Evolutionary conservation across 805 yeast genomes (phyloP).

Genomic region (Ogataea nonfermentans): DNA sequence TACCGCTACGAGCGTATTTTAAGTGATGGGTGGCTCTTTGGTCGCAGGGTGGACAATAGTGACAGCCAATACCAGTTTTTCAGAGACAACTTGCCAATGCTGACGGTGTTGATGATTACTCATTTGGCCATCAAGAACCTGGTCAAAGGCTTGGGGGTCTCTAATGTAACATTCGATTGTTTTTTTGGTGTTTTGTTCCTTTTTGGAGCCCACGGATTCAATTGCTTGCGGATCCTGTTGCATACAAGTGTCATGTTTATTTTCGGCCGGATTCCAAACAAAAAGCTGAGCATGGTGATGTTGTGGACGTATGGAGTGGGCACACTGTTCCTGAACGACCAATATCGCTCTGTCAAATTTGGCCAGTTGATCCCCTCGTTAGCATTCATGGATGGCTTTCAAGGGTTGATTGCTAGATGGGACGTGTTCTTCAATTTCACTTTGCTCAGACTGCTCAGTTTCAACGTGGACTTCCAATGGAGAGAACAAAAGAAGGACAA

Average conservation of each 20-base stretch:
- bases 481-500: conserved; percentile 34
- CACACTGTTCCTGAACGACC: conserved; percentile 75
- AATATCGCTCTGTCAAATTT: conserved; percentile 51
- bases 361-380: conserved; percentile 43
- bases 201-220: conserved; percentile 77
- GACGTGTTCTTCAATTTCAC: conserved; percentile 94
- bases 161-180: conserved; percentile 67
- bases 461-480: conserved; percentile 66
- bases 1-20: conserved; percentile 57
- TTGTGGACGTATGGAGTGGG: conserved; percentile 83
- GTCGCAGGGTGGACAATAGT: conserved; percentile 87
- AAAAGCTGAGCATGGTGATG: conserved; percentile 39
- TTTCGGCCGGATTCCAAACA: conserved; percentile 41
- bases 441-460: conserved; percentile 78
- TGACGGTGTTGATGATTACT: conserved; percentile 50
- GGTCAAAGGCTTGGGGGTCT: conserved; percentile 26
- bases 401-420: conserved; percentile 88
- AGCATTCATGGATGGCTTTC: conserved; percentile 57
- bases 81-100: conserved; percentile 70
- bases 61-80: conserved; percentile 88
- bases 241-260: conserved; percentile 56
- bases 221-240: conserved; percentile 55
- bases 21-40: conserved; percentile 85
- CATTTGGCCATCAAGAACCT: conserved; percentile 56
- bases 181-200: conserved; percentile 68